phyloP scores from a whole-genome alignment of 208 protist genomes.

The Trichomonas gallinae region DNA sequence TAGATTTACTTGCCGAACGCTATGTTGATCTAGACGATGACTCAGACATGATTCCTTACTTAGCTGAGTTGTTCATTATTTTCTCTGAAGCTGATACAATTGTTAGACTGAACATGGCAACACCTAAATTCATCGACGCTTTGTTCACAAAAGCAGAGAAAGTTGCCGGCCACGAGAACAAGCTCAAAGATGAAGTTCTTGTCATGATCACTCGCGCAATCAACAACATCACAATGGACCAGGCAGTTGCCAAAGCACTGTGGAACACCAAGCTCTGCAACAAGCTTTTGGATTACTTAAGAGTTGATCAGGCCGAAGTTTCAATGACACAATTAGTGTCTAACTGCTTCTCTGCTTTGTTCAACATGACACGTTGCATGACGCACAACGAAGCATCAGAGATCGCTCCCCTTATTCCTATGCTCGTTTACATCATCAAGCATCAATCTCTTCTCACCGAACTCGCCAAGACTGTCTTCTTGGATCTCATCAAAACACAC shows the following conservation, averaged over 20 bases:
- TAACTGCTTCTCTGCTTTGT: neutral
- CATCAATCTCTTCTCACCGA: neutral
- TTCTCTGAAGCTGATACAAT: neutral
- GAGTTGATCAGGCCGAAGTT: neutral
- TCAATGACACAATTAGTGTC: neutral
- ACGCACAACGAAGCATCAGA: neutral
- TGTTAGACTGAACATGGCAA: neutral
- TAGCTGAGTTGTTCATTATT: neutral
- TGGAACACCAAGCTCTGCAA: neutral
- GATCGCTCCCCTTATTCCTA: neutral
- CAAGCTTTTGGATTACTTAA: neutral
- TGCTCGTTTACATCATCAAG: neutral
- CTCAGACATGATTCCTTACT: neutral
- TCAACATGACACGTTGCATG: neutral
- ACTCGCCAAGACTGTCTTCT: neutral
- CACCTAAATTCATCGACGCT: neutral
- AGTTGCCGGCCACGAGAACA: neutral
- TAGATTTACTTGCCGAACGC: neutral
- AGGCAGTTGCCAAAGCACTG: neutral
- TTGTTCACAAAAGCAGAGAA: neutral
- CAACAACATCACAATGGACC: constrained; percentile 1
- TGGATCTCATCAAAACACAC: neutral
- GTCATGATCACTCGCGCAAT: neutral
- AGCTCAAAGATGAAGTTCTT: neutral
- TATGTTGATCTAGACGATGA: neutral